Evolutionary conservation across 768 basidiomycete genomes (phyloP).

Genomic region (Myochromella boudieri): DNA sequence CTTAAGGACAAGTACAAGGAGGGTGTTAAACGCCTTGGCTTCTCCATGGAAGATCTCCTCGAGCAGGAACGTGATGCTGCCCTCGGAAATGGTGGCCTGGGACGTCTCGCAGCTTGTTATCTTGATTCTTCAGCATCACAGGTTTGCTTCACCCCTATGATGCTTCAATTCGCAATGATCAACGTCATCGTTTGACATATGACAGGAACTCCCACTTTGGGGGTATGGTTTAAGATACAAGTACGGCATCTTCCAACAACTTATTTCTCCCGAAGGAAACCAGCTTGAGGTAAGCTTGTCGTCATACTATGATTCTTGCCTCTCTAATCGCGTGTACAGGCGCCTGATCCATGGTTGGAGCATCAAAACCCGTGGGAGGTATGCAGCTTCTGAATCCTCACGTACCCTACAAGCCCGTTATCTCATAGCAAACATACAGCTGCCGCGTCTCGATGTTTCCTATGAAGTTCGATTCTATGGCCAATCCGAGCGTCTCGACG

Average conservation of each 20-base stretch:
- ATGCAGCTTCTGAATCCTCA: neutral
- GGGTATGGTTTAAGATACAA: slow-evolving; percentile 93
- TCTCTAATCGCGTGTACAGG: slow-evolving; percentile 32
- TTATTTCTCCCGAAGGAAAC: slow-evolving; percentile 80
- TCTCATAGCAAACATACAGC: slow-evolving; percentile 21
- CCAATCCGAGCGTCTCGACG: slow-evolving; percentile 62
- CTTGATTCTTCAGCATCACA: slow-evolving; percentile 90
- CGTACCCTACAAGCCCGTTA: neutral
- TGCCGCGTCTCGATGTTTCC: slow-evolving; percentile 80
- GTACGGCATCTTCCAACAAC: slow-evolving; percentile 95
- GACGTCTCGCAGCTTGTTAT: slow-evolving; percentile 96
- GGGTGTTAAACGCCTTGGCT: slow-evolving; percentile 78
- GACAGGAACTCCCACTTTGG: slow-evolving; percentile 84
- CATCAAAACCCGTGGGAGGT: slow-evolving; percentile 86
- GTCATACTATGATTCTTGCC: neutral
- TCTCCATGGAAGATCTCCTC: slow-evolving; percentile 84
- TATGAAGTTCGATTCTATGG: slow-evolving; percentile 92
- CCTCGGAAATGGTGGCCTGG: slow-evolving; percentile 93
- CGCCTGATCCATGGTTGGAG: slow-evolving; percentile 92
- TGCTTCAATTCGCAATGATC: slow-evolving; percentile 38
- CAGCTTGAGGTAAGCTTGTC: slow-evolving; percentile 60
- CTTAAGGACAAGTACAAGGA: slow-evolving; percentile 74
- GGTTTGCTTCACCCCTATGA: slow-evolving; percentile 63
- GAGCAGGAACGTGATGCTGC: slow-evolving; percentile 92
- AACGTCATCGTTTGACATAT: neutral